Evolutionary conservation across 2,329 filamentous ascomycete genomes (phyloP).

Genomic region (Ciborinia camelliae): DNA sequence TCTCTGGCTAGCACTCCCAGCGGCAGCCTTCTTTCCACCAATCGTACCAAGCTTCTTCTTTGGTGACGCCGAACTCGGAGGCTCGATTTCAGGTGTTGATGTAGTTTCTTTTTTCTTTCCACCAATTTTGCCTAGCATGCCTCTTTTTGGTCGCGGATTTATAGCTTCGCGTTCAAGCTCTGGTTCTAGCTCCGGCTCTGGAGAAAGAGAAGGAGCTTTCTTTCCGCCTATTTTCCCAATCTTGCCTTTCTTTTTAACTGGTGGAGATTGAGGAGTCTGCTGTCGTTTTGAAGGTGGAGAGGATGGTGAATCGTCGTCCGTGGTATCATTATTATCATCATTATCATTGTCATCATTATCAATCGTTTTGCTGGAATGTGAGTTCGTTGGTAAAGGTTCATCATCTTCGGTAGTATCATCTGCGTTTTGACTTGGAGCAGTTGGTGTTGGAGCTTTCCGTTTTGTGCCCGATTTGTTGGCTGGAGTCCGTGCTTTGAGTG

Average conservation of each 20-base stretch:
- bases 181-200: constrained; percentile 15
- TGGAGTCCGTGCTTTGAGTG: constrained; percentile 7
- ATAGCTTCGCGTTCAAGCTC: constrained; percentile 5
- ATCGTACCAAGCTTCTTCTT: constrained; percentile 32
- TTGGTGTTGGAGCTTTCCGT: constrained; percentile 10
- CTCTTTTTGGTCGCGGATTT: constrained; percentile 20
- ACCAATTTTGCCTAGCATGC: constrained; percentile 32
- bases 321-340: constrained; percentile 19
- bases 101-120: constrained; percentile 28
- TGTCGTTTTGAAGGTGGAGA: background rate
- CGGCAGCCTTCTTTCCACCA: constrained; percentile 18
- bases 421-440: background rate
- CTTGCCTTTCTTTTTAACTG: constrained; percentile 22
- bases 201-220: constrained; percentile 21
- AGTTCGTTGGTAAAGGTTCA: background rate
- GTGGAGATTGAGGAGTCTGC: background rate
- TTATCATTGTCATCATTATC: constrained; percentile 13
- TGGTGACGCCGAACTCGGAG: constrained; percentile 15
- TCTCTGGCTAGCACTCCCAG: constrained; percentile 6
- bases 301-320: constrained; percentile 20
- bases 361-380: background rate
- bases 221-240: constrained; percentile 28
- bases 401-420: constrained; percentile 19
- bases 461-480: constrained; percentile 21
- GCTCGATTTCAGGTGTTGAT: constrained; percentile 19